These are phyloP conservation scores for Angophora floribunda DNA, from an alignment of 345 rosid species.

Conservation along the genomic window DNA sequence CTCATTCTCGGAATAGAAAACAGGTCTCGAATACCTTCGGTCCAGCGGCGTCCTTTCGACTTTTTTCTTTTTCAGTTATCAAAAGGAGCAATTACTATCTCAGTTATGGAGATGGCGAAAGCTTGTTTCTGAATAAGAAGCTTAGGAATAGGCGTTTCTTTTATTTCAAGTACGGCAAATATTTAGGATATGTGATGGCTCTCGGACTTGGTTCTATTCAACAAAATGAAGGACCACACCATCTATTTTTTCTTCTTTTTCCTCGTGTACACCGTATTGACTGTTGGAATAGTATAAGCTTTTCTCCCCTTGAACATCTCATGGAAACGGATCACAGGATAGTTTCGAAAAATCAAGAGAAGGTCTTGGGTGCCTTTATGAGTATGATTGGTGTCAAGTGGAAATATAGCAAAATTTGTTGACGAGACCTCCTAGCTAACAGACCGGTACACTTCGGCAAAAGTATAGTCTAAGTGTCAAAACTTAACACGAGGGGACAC, in stretches of 20 bases:
- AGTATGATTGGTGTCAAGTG: neutral
- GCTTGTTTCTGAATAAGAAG: neutral
- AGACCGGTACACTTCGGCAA: too few relatives aligned
- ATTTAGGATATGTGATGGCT: neutral
- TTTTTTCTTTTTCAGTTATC: neutral
- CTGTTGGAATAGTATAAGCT: neutral
- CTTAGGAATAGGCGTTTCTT: neutral
- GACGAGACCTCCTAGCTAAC: neutral
- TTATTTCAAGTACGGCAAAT: neutral
- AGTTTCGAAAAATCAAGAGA: neutral
- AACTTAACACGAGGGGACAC: too few relatives aligned
- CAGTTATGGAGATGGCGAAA: neutral
- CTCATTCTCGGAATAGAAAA: neutral
- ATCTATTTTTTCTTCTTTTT: neutral
- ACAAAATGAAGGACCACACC: neutral
- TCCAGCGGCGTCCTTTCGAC: neutral
- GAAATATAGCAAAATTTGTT: neutral
- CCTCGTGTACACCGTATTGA: neutral
- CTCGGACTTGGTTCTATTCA: neutral
- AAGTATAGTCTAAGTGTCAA: too few relatives aligned
- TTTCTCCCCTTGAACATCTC: neutral
- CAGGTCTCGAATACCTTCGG: neutral
- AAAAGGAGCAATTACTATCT: neutral
- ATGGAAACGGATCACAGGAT: fast-evolving
- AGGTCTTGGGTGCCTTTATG: neutral